Base-by-base conservation (phyloP, 306 rosid genomes). In the Acmispon strigosus region DNA sequence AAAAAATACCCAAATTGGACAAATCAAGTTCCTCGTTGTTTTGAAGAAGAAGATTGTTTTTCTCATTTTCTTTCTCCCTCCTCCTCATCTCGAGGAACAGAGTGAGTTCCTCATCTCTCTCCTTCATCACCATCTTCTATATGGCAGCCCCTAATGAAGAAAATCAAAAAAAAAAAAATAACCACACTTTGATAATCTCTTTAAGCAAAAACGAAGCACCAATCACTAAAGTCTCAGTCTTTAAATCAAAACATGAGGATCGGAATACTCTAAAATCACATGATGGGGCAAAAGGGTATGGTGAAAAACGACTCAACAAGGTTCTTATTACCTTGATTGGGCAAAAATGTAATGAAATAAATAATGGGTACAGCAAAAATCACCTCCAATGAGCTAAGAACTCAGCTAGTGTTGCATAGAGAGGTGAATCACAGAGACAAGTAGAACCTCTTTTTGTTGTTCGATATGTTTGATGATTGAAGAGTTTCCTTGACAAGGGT, bases 51-150 rank as follows among this genome's bases (percentile, higher is more conserved):
- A n/a, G n/a, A n/a, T n/a, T n/a, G n/a, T 57, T 81, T 9, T 69
- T 83, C 71, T 85, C 96, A 48, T 80, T 87, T 80, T 88, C 93
- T 55, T 88, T 88, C 90, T 90, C 97, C 19, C 85, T 78, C 78
- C 92, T 82, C 66, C 94, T 86, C 97, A 94, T 86, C 84, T 90
- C 94, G 19, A 90, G 84, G 63, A 94, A 86, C 85, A 89, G 43
- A 39, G 88, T 69, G 5, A 94, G 86, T 75, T 89, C 95, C 75
- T 86, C 95, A 18, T 90, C 95, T 75, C 86, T 89, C 77, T 76
- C 92, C 76, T 81, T 85, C 76, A 74, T 87, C 90, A 85, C 85
- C 89, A 81, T 88, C 73, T 84, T 71, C 81, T 74, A 39, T 66
- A 71, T 17, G n/a, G 27, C 50, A 49, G 4, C 74, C 20, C 50